phyloP scores from a whole-genome alignment of 768 basidiomycete species.

The Mycena belliarum region DNA sequence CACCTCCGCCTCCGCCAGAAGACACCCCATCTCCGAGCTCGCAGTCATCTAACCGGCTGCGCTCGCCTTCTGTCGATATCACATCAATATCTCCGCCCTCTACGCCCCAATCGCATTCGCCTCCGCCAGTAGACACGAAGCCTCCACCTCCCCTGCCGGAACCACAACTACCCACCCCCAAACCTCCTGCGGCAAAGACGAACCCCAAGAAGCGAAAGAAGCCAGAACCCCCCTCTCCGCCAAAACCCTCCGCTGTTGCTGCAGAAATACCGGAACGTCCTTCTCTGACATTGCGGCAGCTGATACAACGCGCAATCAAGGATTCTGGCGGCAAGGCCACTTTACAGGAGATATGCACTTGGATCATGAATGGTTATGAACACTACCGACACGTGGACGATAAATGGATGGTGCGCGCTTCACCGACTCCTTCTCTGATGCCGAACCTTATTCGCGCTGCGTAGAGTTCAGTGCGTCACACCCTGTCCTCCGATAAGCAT shows the following conservation, averaged over 20 bases:
- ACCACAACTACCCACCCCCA: conserved; percentile 63
- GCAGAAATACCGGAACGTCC: conserved; percentile 89
- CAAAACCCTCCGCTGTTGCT: conserved; percentile 47
- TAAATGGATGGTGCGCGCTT: conserved; percentile 86
- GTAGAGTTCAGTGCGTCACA: conserved; percentile 94
- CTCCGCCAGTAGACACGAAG: conserved; percentile 58
- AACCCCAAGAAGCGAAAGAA: conserved; percentile 78
- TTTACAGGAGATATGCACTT: conserved; percentile 86
- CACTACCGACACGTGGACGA: conserved; percentile 88
- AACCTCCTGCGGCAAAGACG: conserved; percentile 50
- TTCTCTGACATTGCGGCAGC: conserved; percentile 84
- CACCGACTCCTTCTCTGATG: conserved; percentile 13
- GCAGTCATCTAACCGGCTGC: conserved; percentile 63
- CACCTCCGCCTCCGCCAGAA: conserved; percentile 79
- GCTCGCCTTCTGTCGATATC: conserved; percentile 82
- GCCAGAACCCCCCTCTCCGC: conserved; percentile 44
- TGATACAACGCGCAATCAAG: conserved; percentile 89
- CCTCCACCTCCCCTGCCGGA: conserved; percentile 43
- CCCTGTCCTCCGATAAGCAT: conserved; percentile 88
- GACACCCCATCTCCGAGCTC: conserved; percentile 83
- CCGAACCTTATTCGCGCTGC: conserved; percentile 12
- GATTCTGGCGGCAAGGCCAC: conserved; percentile 84
- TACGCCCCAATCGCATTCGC: conserved; percentile 75
- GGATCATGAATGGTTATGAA: conserved; percentile 87
- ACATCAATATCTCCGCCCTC: conserved; percentile 83